Evolutionary conservation across 192 early-diverging fungal species (phyloP).

Genomic region (Coemansia erecta): DNA sequence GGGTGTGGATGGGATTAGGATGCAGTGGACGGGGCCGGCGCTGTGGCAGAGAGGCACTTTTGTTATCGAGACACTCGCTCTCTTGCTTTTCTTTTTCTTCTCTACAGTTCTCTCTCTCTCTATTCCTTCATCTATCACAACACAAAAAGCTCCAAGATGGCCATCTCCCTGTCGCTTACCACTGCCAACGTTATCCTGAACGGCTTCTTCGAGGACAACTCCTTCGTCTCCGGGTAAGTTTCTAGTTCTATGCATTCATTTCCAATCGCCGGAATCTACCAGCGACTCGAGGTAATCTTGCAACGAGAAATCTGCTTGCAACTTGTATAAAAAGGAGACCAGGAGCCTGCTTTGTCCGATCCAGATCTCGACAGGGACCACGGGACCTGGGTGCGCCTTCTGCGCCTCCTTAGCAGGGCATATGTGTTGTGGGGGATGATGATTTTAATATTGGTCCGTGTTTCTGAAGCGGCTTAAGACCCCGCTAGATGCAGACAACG

Average conservation of each 20-base stretch:
- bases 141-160: constrained; percentile 52
- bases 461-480: constrained; percentile 65
- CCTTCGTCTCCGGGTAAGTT: constrained; percentile 75
- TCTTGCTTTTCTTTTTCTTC: constrained; percentile 6
- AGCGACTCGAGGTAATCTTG: background rate
- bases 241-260: too few species aligned
- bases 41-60: background rate
- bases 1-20: background rate
- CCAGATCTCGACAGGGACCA: background rate
- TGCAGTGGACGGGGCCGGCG: constrained; percentile 5
- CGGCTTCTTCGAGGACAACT: constrained; percentile 73
- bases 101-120: constrained; percentile 6
- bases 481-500: constrained; percentile 55
- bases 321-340: constrained; percentile 1
- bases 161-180: constrained; percentile 62
- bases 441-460: constrained; percentile 59
- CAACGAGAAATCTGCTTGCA: background rate
- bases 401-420: background rate
- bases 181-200: constrained; percentile 70
- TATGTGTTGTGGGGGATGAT: constrained; percentile 38
- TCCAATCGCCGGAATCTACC: too few species aligned
- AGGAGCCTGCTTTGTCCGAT: background rate
- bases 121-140: constrained; percentile 10
- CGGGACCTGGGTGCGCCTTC: background rate
- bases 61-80: background rate